These are phyloP conservation scores for Talaromyces sp. DNA, from an alignment of 2,329 filamentous ascomycete species.

Conservation along the genomic window DNA sequence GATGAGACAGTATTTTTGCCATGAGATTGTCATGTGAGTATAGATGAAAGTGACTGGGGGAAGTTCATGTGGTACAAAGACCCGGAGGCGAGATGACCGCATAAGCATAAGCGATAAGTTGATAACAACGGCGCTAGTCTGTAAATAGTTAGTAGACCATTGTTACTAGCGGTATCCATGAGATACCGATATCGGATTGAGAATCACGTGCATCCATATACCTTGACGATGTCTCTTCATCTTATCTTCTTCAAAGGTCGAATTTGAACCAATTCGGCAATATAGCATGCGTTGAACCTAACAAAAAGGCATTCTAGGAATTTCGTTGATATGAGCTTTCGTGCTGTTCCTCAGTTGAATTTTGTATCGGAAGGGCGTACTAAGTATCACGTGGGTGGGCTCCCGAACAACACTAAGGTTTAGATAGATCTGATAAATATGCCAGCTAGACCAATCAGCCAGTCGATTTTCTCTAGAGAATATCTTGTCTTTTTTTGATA, in stretches of 20 bases:
- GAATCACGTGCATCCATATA: neutral
- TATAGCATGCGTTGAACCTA: neutral
- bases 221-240: neutral
- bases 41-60: neutral
- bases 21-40: neutral
- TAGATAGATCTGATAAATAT: slow-evolving; percentile 6
- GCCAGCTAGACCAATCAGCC: slow-evolving; percentile 1
- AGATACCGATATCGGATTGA: slow-evolving; percentile 1
- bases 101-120: slow-evolving; percentile 13
- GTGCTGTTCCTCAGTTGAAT: neutral
- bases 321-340: too few relatives aligned
- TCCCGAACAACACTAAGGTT: neutral
- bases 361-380: neutral
- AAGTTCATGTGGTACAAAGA: slow-evolving; percentile 1
- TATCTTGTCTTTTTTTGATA: neutral
- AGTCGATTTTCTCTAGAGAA: neutral
- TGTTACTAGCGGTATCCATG: neutral
- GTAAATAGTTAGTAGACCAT: neutral
- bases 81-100: slow-evolving; percentile 8
- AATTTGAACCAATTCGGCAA: neutral
- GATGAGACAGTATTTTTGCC: neutral
- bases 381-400: neutral
- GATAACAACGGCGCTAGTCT: slow-evolving; percentile 7
- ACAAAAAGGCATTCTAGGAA: too few relatives aligned
- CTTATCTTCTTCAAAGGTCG: neutral